These are phyloP conservation scores for Suillus cothurnatus DNA, from an alignment of 768 basidiomycete genomes.

Conservation along the genomic window DNA sequence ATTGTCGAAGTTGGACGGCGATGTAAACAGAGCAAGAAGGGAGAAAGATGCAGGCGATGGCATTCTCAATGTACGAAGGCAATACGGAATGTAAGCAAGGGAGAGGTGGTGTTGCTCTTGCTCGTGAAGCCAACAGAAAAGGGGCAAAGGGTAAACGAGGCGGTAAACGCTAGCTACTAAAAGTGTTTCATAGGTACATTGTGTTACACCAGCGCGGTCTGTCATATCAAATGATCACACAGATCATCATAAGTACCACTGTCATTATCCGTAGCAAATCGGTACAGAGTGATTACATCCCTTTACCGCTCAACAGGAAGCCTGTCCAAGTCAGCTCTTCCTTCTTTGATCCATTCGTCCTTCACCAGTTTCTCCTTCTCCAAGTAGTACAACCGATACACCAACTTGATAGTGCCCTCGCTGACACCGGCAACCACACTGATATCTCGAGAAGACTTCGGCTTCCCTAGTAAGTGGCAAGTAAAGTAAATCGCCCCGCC, in stretches of 20 bases:
- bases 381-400: conserved; percentile 76
- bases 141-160: conserved; percentile 30
- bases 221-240: neutral
- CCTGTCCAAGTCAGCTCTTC: conserved; percentile 54
- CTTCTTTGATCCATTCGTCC: conserved; percentile 83
- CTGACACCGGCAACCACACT: conserved; percentile 90
- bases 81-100: conserved; percentile 72
- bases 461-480: conserved; percentile 74
- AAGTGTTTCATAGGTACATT: neutral
- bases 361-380: conserved; percentile 81
- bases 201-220: neutral
- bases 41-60: conserved; percentile 45
- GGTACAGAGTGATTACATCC: neutral
- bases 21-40: conserved; percentile 53
- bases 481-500: conserved; percentile 96
- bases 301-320: conserved; percentile 28
- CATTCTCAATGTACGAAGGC: conserved; percentile 90
- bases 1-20: conserved; percentile 76
- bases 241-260: conserved; percentile 1
- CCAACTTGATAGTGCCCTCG: conserved; percentile 92
- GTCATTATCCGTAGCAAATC: conserved; percentile 4
- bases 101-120: conserved; percentile 65
- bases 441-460: conserved; percentile 82
- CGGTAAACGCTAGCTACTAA: conserved; percentile 24
- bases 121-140: conserved; percentile 39